phyloP scores from a whole-genome alignment of 108 stramenopile genomes.

The Nitzschia palea region DNA sequence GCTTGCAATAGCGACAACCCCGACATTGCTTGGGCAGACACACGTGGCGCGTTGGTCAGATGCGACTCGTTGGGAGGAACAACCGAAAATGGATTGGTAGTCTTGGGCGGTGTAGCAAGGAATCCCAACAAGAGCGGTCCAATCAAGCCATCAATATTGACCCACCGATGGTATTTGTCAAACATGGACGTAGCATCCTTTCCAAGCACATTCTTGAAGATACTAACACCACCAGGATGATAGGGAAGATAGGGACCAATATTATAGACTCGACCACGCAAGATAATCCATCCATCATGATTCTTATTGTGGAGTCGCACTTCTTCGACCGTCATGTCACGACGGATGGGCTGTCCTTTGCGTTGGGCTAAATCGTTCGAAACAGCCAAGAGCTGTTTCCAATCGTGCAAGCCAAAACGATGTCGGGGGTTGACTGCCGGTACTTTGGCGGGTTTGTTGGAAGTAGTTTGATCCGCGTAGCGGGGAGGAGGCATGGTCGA shows the following conservation, averaged over 20 bases:
- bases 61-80: conserved; percentile 21
- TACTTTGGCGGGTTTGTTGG: conserved; percentile 9
- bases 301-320: conserved; percentile 59
- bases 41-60: conserved; percentile 17
- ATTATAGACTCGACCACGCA: conserved; percentile 90
- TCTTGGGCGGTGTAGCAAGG: conserved; percentile 1
- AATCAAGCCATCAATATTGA: conserved; percentile 71
- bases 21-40: conserved; percentile 5
- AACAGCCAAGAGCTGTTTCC: conserved; percentile 58
- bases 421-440: conserved; percentile 20
- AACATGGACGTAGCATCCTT: conserved; percentile 84
- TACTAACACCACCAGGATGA: conserved; percentile 92
- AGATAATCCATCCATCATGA: conserved; percentile 89
- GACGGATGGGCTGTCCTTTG: conserved; percentile 57
- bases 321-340: conserved; percentile 61
- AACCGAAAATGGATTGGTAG: conserved; percentile 14
- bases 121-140: conserved; percentile 42
- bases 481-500: conserved; percentile 37
- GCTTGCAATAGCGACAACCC: neutral
- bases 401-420: conserved; percentile 78
- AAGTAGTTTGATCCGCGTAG: neutral
- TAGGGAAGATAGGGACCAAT: conserved; percentile 91
- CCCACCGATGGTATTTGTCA: conserved; percentile 92
- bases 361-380: conserved; percentile 72
- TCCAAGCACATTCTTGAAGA: conserved; percentile 74